Base-by-base conservation (phyloP, 768 basidiomycete genomes). In the Chalciporus sphaerocephalus region DNA sequence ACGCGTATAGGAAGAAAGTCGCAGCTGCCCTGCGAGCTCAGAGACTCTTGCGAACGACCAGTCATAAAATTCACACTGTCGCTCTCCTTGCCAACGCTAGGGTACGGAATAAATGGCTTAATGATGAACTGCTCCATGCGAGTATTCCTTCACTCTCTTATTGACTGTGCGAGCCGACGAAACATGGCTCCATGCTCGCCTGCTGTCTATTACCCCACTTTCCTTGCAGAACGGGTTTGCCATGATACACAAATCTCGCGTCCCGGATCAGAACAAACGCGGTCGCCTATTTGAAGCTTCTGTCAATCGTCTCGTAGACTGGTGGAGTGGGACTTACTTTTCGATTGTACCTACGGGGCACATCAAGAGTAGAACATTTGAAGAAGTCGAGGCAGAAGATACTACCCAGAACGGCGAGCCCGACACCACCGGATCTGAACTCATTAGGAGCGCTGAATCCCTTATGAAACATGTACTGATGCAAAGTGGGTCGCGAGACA, bases 391-490 rank as follows among this genome's bases (percentile, higher is more conserved):
- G 55, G 53, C 59, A 46, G 52, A 48, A 57, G 60, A 40, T 66
- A 67, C 17, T 17, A 54, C 4, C 55, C 72, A 22, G 69, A 74
- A 40, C 54, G 70, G 22, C 28, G 72, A 79, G 50, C 47, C 59
- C 32, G 68, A 78, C 21, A 60, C 65, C 25, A 58, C 60, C 24
- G 81, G 80, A 9, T 74, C 75, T 28, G 94, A 95, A 64, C 59
- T 72, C 3, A 79, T 96, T 22, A 75, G 84, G 37, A 84, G 82
- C 40, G 71, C 75, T 12, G 93, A 94, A 60, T 92, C 90, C 52
- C 73, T 97, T 30, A 93, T 94, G 89, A 97, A 96, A 61, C 92
- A 94, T 60, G 86, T 83, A 1, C 68, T 97, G 16, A 83, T 86
- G 75, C 78, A 75, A 44, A 74, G 68, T 48, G 96, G 94, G 6